Conservation (phyloP, 2,329 filamentous ascomycete genomes). For the Eutypa lata region DNA sequence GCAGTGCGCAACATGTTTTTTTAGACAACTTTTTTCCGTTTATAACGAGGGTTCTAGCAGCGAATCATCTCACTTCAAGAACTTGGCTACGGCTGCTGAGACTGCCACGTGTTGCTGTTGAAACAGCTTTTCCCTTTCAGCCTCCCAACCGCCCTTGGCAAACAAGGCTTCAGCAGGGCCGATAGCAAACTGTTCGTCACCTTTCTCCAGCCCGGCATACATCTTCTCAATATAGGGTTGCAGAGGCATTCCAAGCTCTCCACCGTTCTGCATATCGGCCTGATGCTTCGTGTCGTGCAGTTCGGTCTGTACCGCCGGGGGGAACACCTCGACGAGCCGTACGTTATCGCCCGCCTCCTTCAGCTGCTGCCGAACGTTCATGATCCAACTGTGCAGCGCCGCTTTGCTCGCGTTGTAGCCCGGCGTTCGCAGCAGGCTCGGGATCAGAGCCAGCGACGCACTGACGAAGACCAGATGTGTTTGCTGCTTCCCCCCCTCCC, state of each 20-base stretch:
- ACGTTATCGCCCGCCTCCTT: conserved; percentile 22
- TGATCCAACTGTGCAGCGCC: conserved; percentile 42
- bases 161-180: conserved; percentile 23
- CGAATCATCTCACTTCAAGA: conserved; percentile 10
- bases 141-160: conserved; percentile 22
- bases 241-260: conserved; percentile 46
- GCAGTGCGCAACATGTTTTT: no score
- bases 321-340: conserved; percentile 41
- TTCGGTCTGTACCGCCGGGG: conserved; percentile 40
- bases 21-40: no score
- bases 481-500: conserved; percentile 1
- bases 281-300: conserved; percentile 38
- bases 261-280: conserved; percentile 38
- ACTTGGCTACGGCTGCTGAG: conserved; percentile 15
- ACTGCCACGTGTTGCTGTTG: conserved; percentile 15
- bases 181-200: conserved; percentile 37
- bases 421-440: conserved; percentile 37
- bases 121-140: conserved; percentile 22
- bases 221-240: conserved; percentile 38
- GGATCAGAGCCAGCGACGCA: conserved; percentile 34
- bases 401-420: conserved; percentile 49
- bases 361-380: conserved; percentile 44
- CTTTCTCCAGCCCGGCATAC: conserved; percentile 33
- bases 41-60: no score
- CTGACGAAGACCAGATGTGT: conserved; percentile 24